These are phyloP conservation scores for Sporisorium sorghi DNA, from an alignment of 1,284 basidiomycete species.

Conservation along the genomic window DNA sequence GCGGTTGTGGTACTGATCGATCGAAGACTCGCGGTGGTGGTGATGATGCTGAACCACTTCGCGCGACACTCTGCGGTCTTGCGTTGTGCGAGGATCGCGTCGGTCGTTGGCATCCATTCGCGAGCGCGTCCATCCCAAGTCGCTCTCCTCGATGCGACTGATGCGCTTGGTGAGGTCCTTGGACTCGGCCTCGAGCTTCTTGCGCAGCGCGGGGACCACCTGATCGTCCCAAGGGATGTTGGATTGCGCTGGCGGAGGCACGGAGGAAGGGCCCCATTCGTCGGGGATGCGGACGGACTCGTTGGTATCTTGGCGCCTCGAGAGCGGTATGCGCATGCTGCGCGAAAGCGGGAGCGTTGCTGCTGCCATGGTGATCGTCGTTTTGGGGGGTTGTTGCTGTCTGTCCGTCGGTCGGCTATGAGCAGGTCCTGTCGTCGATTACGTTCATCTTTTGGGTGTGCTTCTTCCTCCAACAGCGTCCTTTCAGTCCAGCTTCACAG, in stretches of 20 bases:
- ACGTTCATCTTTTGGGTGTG: background rate
- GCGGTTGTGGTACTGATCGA: slow-evolving; percentile 47
- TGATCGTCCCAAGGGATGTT: slow-evolving; percentile 55
- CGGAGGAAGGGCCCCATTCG: slow-evolving; percentile 47
- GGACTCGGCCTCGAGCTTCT: slow-evolving; percentile 52
- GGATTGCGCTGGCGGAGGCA: slow-evolving; percentile 20
- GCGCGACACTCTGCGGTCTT: slow-evolving; percentile 21
- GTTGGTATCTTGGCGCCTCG: slow-evolving; percentile 18
- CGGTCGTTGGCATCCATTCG: slow-evolving; percentile 15
- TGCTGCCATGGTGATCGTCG: slow-evolving; percentile 18
- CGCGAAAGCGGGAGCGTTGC: slow-evolving; percentile 36
- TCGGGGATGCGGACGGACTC: slow-evolving; percentile 14
- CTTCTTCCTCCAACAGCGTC: background rate
- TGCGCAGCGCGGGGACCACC: slow-evolving; percentile 52
- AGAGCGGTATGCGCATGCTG: slow-evolving; percentile 26
- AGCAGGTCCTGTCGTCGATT: background rate
- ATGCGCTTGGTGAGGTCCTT: slow-evolving; percentile 42
- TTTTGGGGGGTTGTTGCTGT: background rate
- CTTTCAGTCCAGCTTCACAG: too few relatives aligned
- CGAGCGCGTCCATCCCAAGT: slow-evolving; percentile 28
- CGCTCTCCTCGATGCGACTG: slow-evolving; percentile 46
- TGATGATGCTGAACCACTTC: slow-evolving; percentile 31
- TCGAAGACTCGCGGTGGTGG: slow-evolving; percentile 26
- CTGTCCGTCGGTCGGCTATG: background rate
- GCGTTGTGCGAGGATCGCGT: slow-evolving; percentile 4